Conservation (phyloP, 2,329 filamentous ascomycete species). For the Didymella pomorum region DNA sequence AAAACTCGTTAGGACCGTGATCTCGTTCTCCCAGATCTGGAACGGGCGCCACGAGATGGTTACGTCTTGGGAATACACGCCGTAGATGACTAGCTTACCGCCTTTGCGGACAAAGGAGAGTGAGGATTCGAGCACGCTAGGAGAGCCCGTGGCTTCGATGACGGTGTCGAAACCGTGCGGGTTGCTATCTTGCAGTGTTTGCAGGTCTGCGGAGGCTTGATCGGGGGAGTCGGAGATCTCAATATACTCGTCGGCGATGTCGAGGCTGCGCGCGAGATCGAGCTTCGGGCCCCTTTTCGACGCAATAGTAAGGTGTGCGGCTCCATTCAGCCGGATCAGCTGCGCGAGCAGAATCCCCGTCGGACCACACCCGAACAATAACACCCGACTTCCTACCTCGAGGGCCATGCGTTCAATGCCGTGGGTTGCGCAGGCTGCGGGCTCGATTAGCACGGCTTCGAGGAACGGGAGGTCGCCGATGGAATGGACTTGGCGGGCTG, state of each 20-base stretch:
- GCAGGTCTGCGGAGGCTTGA: slow-evolving; percentile 56
- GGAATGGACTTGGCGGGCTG: slow-evolving; percentile 67
- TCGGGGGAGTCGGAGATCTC: slow-evolving; percentile 47
- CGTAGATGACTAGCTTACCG: slow-evolving; percentile 76
- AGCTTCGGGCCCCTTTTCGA: slow-evolving; percentile 74
- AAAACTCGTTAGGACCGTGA: slow-evolving; percentile 74
- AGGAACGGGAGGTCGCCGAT: slow-evolving; percentile 71
- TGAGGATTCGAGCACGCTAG: slow-evolving; percentile 73
- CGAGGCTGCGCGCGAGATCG: slow-evolving; percentile 65
- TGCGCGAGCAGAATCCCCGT: slow-evolving; percentile 72
- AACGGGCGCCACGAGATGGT: slow-evolving; percentile 73
- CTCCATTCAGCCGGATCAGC: slow-evolving; percentile 70
- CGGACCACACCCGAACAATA: slow-evolving; percentile 72
- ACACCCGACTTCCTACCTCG: slow-evolving; percentile 69
- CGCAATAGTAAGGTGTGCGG: slow-evolving; percentile 73
- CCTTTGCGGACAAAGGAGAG: slow-evolving; percentile 76
- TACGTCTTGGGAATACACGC: slow-evolving; percentile 72
- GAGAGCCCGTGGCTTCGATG: slow-evolving; percentile 73
- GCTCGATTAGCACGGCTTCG: slow-evolving; percentile 75
- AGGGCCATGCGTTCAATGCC: slow-evolving; percentile 73
- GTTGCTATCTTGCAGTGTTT: slow-evolving; percentile 68
- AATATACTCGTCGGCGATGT: slow-evolving; percentile 59
- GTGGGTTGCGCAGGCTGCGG: slow-evolving; percentile 75
- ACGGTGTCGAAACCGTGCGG: slow-evolving; percentile 78
- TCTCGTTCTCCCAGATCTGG: slow-evolving; percentile 73